Conservation (phyloP, 768 basidiomycete genomes). For the Gloeopeniophorella convolvens region DNA sequence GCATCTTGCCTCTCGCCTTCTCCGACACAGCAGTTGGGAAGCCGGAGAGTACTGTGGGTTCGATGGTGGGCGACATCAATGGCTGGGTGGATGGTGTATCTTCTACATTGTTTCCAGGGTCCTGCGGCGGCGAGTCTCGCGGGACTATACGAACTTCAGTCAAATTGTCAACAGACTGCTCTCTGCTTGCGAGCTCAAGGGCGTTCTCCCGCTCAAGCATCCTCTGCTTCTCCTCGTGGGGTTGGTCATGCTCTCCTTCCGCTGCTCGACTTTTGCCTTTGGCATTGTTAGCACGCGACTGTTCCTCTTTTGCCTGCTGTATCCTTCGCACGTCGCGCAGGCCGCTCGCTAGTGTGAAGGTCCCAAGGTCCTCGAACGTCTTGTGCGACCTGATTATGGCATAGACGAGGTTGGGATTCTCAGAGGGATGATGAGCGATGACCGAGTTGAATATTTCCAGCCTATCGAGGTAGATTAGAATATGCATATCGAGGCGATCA, state of each 20-base stretch:
- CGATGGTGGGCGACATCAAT: constrained; percentile 38
- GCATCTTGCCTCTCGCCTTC: constrained; percentile 90
- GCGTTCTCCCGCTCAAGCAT: constrained; percentile 50
- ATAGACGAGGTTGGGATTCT: constrained; percentile 86
- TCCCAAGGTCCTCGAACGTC: constrained; percentile 84
- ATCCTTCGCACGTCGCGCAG: constrained; percentile 77
- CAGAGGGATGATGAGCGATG: constrained; percentile 66
- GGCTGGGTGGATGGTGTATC: constrained; percentile 28
- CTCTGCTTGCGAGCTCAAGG: constrained; percentile 16
- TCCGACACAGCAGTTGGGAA: constrained; percentile 49
- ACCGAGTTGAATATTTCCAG: constrained; percentile 89
- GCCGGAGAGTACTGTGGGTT: constrained; percentile 23
- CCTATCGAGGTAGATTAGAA: constrained; percentile 34
- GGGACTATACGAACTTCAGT: constrained; percentile 18
- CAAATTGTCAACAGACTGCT: constrained; percentile 15
- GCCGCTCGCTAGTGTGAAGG: constrained; percentile 82
- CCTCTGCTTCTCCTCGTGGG: constrained; percentile 60
- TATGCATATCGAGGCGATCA: background rate
- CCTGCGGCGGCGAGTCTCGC: constrained; percentile 25
- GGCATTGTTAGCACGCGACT: constrained; percentile 32
- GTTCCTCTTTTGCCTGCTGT: constrained; percentile 69
- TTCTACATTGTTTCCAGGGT: constrained; percentile 12
- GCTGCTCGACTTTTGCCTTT: constrained; percentile 38
- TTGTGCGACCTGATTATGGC: constrained; percentile 79
- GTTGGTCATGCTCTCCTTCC: constrained; percentile 32